Conservation (phyloP, 225 moss, liverwort and hornwort species). For the Rhytidiadelphus loreus region DNA sequence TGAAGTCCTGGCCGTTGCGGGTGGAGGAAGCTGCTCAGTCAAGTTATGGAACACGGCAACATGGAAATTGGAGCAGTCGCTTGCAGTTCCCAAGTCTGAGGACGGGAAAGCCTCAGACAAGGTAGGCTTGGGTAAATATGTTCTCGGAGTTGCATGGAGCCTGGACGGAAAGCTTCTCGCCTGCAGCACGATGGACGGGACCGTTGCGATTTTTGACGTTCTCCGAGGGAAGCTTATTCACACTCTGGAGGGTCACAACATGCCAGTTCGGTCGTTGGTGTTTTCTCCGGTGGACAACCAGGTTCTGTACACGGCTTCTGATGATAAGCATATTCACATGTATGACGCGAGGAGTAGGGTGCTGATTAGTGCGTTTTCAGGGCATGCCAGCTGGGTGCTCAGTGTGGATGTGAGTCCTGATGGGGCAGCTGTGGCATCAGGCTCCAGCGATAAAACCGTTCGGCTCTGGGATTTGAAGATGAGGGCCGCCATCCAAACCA, state of each 20-base stretch:
- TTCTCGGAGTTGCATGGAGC: conserved; percentile 91
- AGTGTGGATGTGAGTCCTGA: conserved; percentile 88
- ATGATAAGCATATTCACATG: conserved; percentile 97
- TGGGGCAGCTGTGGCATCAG: conserved; percentile 69
- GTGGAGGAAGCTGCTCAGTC: conserved; percentile 84
- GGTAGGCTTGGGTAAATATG: conserved; percentile 67
- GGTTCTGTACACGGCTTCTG: conserved; percentile 78
- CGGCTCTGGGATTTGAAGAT: conserved; percentile 91
- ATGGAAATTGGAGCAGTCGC: conserved; percentile 66
- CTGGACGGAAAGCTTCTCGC: conserved; percentile 79
- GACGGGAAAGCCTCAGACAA: conserved; percentile 58
- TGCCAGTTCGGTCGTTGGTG: conserved; percentile 84
- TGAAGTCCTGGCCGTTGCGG: conserved; percentile 79
- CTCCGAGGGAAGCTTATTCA: conserved; percentile 61
- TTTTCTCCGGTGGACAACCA: conserved; percentile 81
- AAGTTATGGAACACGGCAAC: conserved; percentile 85
- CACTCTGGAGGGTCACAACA: conserved; percentile 79
- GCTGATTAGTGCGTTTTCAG: conserved; percentile 81
- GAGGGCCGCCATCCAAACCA: conserved; percentile 78
- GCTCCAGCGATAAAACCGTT: conserved; percentile 84
- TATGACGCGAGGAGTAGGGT: conserved; percentile 77
- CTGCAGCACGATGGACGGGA: conserved; percentile 95
- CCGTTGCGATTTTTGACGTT: conserved; percentile 74
- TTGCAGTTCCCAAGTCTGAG: conserved; percentile 53
- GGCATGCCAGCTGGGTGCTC: conserved; percentile 93